phyloP scores from a whole-genome alignment of 495 filamentous ascomycete species.

The Chaetomium cochliodes region DNA sequence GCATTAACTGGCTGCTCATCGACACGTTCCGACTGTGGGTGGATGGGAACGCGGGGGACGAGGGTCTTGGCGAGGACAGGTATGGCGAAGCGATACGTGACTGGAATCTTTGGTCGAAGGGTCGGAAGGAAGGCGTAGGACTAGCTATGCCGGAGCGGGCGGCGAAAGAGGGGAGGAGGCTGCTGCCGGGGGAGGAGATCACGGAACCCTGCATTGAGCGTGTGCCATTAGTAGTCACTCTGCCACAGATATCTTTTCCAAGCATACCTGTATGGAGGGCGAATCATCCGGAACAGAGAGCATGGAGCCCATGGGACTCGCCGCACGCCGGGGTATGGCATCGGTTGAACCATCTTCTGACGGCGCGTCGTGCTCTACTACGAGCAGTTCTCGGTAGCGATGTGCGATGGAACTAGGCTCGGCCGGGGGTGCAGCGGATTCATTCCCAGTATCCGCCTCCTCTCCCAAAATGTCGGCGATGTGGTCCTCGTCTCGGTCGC shows the following conservation, averaged over 20 bases:
- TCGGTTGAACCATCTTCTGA: conserved; percentile 51
- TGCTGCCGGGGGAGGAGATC: conserved; percentile 73
- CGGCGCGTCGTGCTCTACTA: conserved; percentile 39
- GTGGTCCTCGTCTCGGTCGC: conserved; percentile 41
- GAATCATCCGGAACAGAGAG: conserved; percentile 83
- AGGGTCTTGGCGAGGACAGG: conserved; percentile 59
- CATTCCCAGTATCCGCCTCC: conserved; percentile 30
- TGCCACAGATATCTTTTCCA: neutral
- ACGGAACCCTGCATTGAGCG: conserved; percentile 65
- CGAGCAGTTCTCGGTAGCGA: conserved; percentile 48
- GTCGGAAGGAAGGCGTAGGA: conserved; percentile 79
- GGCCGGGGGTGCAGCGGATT: conserved; percentile 27
- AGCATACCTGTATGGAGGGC: conserved; percentile 77
- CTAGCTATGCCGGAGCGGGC: conserved; percentile 50
- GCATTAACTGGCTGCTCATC: conserved; percentile 55
- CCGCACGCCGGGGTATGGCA: conserved; percentile 39
- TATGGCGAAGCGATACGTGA: conserved; percentile 68
- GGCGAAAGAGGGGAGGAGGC: conserved; percentile 47
- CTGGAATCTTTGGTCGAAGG: conserved; percentile 92
- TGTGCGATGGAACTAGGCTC: conserved; percentile 43
- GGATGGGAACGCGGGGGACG: conserved; percentile 76
- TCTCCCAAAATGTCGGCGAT: conserved; percentile 44
- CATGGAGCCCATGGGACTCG: conserved; percentile 51
- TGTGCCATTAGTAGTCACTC: neutral
- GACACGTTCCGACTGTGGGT: conserved; percentile 78